phyloP scores from a whole-genome alignment of 2,329 filamentous ascomycete genomes.

The Fusarium pseudograminearum region DNA sequence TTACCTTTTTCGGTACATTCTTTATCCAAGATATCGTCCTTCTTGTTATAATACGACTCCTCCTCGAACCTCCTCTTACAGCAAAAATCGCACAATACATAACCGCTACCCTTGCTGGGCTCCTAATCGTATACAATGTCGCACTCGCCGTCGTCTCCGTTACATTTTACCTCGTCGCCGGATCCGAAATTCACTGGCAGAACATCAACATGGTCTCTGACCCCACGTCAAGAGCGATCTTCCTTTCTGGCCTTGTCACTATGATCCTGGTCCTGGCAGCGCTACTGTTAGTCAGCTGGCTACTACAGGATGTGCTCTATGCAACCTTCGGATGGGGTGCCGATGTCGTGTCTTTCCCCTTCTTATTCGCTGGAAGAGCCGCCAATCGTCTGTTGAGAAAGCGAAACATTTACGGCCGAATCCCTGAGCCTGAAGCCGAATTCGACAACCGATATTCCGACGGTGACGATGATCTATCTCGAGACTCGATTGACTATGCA shows the following conservation, averaged over 20 bases:
- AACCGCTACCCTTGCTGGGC: conserved; percentile 27
- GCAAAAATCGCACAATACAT: conserved; percentile 22
- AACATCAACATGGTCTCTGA: conserved; percentile 52
- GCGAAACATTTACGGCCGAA: conserved; percentile 16
- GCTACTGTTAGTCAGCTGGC: conserved; percentile 36
- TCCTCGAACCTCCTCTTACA: conserved; percentile 46
- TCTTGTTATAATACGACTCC: conserved; percentile 49
- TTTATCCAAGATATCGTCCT: conserved; percentile 52
- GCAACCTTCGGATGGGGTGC: conserved; percentile 45
- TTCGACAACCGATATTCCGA: conserved; percentile 8
- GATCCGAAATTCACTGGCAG: conserved; percentile 54
- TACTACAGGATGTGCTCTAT: conserved; percentile 47
- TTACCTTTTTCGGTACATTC: conserved; percentile 51
- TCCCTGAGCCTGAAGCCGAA: conserved; percentile 25
- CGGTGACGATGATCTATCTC: conserved; percentile 15
- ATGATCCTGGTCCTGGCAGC: conserved; percentile 38
- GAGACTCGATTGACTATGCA: conserved; percentile 4
- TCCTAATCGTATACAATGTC: conserved; percentile 42
- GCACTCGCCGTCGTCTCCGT: conserved; percentile 45
- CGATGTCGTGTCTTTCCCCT: conserved; percentile 49
- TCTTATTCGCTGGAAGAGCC: conserved; percentile 26
- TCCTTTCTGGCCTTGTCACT: conserved; percentile 52
- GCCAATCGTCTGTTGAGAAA: conserved; percentile 23
- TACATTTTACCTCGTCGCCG: conserved; percentile 51
- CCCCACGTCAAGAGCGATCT: conserved; percentile 48